Base-by-base conservation (phyloP, 2,329 filamentous ascomycete genomes). In the Colletotrichum cuscutae region DNA sequence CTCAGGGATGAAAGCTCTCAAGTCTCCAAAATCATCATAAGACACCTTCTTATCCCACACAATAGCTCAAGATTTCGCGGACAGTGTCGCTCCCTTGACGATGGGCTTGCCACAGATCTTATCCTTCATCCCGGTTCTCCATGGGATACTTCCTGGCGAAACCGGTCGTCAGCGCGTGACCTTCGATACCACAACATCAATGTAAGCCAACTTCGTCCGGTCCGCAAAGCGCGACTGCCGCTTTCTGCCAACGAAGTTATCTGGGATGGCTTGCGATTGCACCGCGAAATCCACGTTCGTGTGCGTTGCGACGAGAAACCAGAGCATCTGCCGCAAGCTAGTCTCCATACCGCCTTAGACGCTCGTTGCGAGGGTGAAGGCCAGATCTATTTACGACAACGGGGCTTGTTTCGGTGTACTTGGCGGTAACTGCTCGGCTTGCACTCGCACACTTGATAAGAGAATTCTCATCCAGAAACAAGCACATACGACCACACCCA, bases 141-240 rank as follows among this genome's bases (percentile, higher is more conserved):
- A 82, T 0, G 86, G 85, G 1, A 85, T 79, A 8, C 81, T 81
- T 6, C 79, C 78, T 1, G 80, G 77, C 0, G 78, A 77, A 0
- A 83, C 79, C 0, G 85, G 84, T 11, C 84, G 81, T 85, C 86
- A 88, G 4, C 86, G 81, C 26, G 87, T 74, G 1, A 79, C 75
- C 75, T 89, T 86, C 57, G 84, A 82, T 64, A 84, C 72, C 9
- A 84, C 78, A 35, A 82, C 84, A 32, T 81, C 78, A 9, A 88
- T 80, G 73, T 87, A 87, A 0, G 82, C 81, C 24, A 88, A 74
- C 15, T 79, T 77, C 3, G 78, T 68, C 24, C 80, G 78, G 68
- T 87, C 85, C 1, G 81, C 76, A 74, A 83, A 84, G 0, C 74
- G 77, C 0, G 86, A 85, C 37, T 84, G 60, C 2, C 85, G 78